Evolutionary conservation across 306 rosid species (phyloP).

Genomic region (Abrus pulchellus): DNA sequence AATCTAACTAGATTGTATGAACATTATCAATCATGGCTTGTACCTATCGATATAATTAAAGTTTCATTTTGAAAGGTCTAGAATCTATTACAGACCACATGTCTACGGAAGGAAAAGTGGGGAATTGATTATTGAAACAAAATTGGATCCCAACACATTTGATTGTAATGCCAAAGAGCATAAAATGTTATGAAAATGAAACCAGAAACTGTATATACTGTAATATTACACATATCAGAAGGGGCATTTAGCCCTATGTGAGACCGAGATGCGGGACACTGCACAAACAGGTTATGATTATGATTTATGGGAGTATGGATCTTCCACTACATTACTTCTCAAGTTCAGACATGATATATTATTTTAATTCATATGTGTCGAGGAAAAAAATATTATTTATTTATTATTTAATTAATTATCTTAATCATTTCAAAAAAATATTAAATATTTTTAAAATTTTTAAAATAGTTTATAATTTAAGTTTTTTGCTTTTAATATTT

Average conservation of each 20-base stretch:
- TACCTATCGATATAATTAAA: slow-evolving; percentile 7
- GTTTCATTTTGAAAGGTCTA: neutral
- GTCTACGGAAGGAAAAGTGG: neutral
- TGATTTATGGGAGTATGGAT: neutral
- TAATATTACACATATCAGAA: neutral
- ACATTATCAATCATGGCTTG: slow-evolving; percentile 30
- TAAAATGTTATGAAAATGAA: slow-evolving; percentile 9
- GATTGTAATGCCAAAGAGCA: neutral
- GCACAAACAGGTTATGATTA: slow-evolving; percentile 7
- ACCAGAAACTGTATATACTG: neutral
- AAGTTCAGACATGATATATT: neutral
- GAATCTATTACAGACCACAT: slow-evolving; percentile 24
- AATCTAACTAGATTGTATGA: slow-evolving; percentile 27
- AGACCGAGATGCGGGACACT: slow-evolving; percentile 20
- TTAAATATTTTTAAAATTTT: too few species aligned
- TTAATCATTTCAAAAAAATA: neutral
- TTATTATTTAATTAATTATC: neutral
- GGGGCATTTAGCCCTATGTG: slow-evolving; percentile 15
- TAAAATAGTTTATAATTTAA: too few species aligned
- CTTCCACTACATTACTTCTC: slow-evolving; percentile 4
- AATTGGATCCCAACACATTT: neutral
- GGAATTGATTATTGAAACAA: slow-evolving; percentile 18
- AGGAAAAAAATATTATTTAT: neutral
- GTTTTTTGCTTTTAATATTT: neutral
- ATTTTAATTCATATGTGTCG: neutral